A percentile compares a stretch with the other conserved stretches of the same genome.
Evolutionary conservation across 2,329 filamentous ascomycete species (phyloP).

Genomic region (Gnomoniopsis smithogilvyi): DNA sequence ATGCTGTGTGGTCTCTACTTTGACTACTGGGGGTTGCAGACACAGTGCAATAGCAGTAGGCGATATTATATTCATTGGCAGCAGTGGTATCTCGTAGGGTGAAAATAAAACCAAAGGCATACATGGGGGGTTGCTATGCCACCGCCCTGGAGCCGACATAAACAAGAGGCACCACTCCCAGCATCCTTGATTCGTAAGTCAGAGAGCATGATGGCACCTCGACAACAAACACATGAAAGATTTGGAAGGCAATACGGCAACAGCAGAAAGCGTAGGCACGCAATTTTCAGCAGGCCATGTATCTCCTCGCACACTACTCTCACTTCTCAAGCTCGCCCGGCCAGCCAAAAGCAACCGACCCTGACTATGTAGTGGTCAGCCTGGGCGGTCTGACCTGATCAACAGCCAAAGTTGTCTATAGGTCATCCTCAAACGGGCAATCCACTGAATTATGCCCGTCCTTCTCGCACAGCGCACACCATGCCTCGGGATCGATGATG

Average conservation of each 20-base stretch:
- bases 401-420: conserved; percentile 34
- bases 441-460: conserved; percentile 96
- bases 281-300: background rate
- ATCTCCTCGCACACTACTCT: background rate
- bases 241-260: background rate
- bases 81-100: no score
- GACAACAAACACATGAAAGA: background rate
- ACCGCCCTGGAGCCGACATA: no score
- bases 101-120: no score
- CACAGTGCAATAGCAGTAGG: background rate
- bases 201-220: background rate
- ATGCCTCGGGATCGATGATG: conserved; percentile 79
- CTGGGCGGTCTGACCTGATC: no score
- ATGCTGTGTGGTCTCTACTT: no score
- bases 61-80: no score
- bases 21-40: background rate
- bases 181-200: background rate
- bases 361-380: no score
- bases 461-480: conserved; percentile 94
- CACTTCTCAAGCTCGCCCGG: background rate
- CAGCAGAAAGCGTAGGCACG: background rate
- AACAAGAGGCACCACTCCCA: background rate
- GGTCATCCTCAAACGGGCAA: conserved; percentile 86
- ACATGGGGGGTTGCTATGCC: no score
- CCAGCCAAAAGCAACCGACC: no score